Evolutionary conservation across 768 basidiomycete species (phyloP).

Genomic region (Tulasnella sp.): DNA sequence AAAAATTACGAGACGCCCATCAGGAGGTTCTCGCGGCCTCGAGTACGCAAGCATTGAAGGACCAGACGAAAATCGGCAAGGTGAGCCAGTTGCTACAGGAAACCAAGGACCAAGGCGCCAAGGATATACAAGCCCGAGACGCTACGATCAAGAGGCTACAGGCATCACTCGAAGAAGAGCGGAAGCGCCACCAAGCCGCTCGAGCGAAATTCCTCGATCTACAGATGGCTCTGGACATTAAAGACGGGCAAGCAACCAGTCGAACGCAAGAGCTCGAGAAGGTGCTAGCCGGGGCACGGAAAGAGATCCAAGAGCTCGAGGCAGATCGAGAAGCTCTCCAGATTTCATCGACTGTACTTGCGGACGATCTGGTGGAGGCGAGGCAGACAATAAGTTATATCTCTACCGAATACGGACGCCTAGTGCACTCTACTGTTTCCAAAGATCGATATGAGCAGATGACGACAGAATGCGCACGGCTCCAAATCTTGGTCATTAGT

Average conservation of each 20-base stretch:
- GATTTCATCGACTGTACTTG: no score
- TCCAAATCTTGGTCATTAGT: background rate
- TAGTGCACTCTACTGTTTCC: no score
- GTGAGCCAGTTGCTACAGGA: background rate
- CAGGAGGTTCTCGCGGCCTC: background rate
- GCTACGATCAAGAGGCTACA: background rate
- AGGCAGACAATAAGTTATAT: no score
- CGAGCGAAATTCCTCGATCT: background rate
- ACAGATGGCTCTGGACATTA: background rate
- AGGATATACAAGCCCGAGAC: background rate
- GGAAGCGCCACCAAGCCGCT: slow-evolving; percentile 1
- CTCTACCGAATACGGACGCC: no score
- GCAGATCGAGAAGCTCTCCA: no score
- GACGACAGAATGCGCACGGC: no score
- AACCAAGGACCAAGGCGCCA: background rate
- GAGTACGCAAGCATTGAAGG: background rate
- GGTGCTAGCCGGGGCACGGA: no score
- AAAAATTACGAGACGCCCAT: background rate
- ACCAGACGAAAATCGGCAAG: background rate
- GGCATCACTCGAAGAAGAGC: background rate
- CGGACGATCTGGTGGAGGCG: no score
- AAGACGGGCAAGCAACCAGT: background rate
- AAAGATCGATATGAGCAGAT: no score
- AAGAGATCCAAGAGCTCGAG: no score
- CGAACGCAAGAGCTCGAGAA: no score